Evolutionary conservation across 2,329 filamentous ascomycete species (phyloP).

Genomic region (Hymenoscyphus infarciens): DNA sequence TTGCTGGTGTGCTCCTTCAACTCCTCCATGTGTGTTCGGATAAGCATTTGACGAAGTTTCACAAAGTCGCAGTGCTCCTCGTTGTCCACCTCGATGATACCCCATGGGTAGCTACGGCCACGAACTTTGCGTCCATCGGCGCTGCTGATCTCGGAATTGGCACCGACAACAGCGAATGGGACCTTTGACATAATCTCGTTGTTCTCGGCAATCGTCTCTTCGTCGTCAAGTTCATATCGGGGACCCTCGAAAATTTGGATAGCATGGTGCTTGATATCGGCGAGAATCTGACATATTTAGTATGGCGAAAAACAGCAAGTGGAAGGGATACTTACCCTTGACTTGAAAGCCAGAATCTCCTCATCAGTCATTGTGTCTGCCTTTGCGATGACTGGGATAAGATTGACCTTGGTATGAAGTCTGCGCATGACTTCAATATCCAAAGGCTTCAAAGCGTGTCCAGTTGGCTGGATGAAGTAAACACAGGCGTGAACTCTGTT

Average conservation of each 20-base stretch:
- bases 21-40: constrained; percentile 99
- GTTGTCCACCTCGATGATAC: constrained; percentile 98
- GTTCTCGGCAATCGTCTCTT: constrained; percentile 99
- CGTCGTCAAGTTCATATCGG: constrained; percentile 96
- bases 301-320: not conserved
- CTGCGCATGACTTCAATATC: constrained; percentile 99
- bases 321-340: constrained; percentile 64
- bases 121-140: constrained; percentile 93
- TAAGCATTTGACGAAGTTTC: constrained; percentile 99
- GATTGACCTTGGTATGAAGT: constrained; percentile 99
- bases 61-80: constrained; percentile 99
- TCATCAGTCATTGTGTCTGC: constrained; percentile 96
- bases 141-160: constrained; percentile 88
- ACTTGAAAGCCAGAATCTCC: constrained; percentile 91
- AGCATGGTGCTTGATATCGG: constrained; percentile 93
- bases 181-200: constrained; percentile 99
- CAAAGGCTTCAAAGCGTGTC: constrained; percentile 95
- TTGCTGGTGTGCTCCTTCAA: constrained; percentile 99
- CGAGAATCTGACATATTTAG: constrained; percentile 67
- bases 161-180: constrained; percentile 95
- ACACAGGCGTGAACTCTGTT: constrained; percentile 98
- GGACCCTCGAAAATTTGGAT: constrained; percentile 99
- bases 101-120: constrained; percentile 95
- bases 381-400: constrained; percentile 99
- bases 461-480: constrained; percentile 99